phyloP scores from a whole-genome alignment of 192 early-diverging fungal genomes.

The Podila horticola region DNA sequence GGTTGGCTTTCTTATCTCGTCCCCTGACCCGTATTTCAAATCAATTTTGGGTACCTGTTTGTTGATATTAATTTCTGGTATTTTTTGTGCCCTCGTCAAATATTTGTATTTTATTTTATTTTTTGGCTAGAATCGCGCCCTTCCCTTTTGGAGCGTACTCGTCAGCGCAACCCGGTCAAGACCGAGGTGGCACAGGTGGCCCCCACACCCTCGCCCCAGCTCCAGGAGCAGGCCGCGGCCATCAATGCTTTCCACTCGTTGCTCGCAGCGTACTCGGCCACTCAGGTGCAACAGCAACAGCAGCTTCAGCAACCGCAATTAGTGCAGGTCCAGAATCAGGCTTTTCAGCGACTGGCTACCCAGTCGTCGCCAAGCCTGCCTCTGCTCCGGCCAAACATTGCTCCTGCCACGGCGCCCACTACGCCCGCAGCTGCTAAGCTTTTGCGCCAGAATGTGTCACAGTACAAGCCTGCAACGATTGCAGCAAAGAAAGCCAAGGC shows the following conservation, averaged over 20 bases:
- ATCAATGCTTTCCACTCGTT: constrained; percentile 54
- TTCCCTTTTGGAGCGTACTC: constrained; percentile 50
- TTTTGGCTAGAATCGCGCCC: constrained; percentile 35
- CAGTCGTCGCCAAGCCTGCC: constrained; percentile 43
- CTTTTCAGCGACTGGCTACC: constrained; percentile 1
- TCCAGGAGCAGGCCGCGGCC: constrained; percentile 52
- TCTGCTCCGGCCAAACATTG: constrained; percentile 54
- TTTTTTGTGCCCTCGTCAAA: neutral
- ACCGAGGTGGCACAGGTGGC: constrained; percentile 18
- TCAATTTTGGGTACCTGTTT: neutral
- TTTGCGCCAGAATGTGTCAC: constrained; percentile 52
- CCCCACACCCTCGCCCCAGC: constrained; percentile 14
- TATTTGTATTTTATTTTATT: neutral
- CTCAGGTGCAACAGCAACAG: constrained; percentile 53
- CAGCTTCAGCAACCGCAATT: constrained; percentile 56
- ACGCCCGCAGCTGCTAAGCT: constrained; percentile 57
- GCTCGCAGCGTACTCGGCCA: constrained; percentile 53
- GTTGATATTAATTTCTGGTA: neutral
- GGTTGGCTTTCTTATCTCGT: neutral
- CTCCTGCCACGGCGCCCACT: constrained; percentile 57
- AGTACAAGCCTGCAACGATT: constrained; percentile 39
- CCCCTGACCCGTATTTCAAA: no score
- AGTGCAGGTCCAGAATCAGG: constrained; percentile 48
- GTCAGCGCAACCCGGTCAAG: constrained; percentile 45
- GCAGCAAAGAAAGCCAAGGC: constrained; percentile 30